Base-by-base conservation (phyloP, 164 flowering plant genomes). In the Tinospora cordifolia region DNA sequence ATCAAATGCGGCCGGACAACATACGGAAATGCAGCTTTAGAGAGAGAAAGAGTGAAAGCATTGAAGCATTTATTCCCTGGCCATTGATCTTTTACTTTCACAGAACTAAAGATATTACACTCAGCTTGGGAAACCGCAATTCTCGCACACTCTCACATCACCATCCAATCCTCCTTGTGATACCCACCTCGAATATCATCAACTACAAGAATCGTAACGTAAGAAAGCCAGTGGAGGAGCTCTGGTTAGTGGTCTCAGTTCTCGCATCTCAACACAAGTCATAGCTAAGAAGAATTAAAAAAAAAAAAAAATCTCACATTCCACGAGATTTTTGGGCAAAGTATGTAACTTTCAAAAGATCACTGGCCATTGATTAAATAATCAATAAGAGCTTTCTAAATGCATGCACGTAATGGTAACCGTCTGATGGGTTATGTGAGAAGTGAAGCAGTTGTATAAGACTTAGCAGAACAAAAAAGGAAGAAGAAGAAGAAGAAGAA, bases 41-140 rank as follows among this genome's bases (percentile, higher is more conserved):
- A 21, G 60, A 49, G 69, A 26, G 58, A 5, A 36, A 25, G 6
- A 19, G 22, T 0, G 24, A 21, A 30, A 30, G 36, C 36, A 30
- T n/a, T n/a, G n/a, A 54, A 8, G 71, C 60, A 73, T 69, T 68
- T 73, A 64, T 67, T 67, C 58, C 46, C 66, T 47, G 71, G 57
- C 65, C 34, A 65, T 27, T 71, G 46, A 72, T 72, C 73, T 75
- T 65, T 44, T 30, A 19, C 67, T 36, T 44, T 68, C 76, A n/a
- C 72, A 57, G 77, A 63, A 30, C 75, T 66, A 72, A 69, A 78
- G 80, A 78, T 78, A 47, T 68, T 26, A 58, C 75, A 74, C 60
- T 47, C 38, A 58, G 59, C 72, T 71, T 65, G 70, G 74, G 63
- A 74, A 64, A 65, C 75, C 51, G 62, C 67, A 68, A 58, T 7